A percentile compares a stretch with the other conserved stretches of the same genome.
phyloP scores from a whole-genome alignment of 2,329 filamentous ascomycete genomes.

The Neophaeococcomyces aloes region DNA sequence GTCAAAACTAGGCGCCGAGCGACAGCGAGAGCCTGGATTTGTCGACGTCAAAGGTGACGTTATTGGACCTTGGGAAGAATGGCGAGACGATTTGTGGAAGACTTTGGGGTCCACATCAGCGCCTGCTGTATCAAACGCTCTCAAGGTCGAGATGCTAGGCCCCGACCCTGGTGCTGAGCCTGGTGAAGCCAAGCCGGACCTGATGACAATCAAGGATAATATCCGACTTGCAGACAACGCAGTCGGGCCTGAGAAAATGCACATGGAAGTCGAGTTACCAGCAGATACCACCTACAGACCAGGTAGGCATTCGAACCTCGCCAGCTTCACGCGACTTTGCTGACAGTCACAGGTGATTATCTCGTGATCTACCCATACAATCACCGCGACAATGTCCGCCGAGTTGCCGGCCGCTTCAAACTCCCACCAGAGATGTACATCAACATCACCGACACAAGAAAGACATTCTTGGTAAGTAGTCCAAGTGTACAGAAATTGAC shows the following conservation, averaged over 20 bases:
- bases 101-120: constrained; percentile 3
- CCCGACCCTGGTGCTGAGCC: background rate
- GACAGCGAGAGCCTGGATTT: background rate
- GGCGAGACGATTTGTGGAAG: background rate
- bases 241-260: background rate
- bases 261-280: background rate
- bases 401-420: constrained; percentile 53
- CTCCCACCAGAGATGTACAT: background rate
- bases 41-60: constrained; percentile 1
- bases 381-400: constrained; percentile 47
- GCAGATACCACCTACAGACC: background rate
- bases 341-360: constrained; percentile 45
- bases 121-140: constrained; percentile 23
- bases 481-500: background rate
- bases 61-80: constrained; percentile 5
- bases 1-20: constrained; percentile 14
- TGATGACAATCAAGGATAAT: constrained; percentile 37
- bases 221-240: background rate
- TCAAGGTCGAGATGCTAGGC: background rate
- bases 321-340: background rate
- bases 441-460: background rate
- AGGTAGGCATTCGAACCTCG: background rate
- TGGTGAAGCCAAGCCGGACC: constrained; percentile 30
- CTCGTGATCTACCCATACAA: constrained; percentile 62
- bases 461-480: constrained; percentile 1